phyloP scores from a whole-genome alignment of 768 basidiomycete species.

The Kwoniella bestiolae region DNA sequence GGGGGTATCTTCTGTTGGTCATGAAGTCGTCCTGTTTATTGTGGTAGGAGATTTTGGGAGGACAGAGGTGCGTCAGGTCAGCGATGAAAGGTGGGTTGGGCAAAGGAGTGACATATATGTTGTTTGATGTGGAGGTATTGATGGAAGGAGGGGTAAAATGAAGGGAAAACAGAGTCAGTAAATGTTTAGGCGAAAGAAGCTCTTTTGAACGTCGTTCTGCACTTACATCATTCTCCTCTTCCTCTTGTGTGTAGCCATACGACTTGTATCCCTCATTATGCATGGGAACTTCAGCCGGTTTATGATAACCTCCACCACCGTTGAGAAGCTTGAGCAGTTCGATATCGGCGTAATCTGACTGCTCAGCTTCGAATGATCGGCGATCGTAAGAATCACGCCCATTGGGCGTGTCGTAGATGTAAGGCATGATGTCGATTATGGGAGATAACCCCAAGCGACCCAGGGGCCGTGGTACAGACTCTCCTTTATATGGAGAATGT shows the following conservation, averaged over 20 bases:
- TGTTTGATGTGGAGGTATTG: not conserved
- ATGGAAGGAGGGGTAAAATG: not conserved
- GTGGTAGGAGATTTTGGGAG: not conserved
- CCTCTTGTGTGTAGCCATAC: constrained; percentile 16
- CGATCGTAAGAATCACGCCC: constrained; percentile 7
- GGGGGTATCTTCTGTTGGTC: constrained; percentile 12
- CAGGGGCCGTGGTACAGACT: constrained; percentile 22
- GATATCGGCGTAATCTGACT: constrained; percentile 14
- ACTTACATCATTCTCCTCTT: constrained; percentile 26
- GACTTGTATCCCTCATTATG: not conserved
- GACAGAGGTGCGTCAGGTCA: constrained; percentile 12
- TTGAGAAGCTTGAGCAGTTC: constrained; percentile 28
- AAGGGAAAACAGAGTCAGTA: constrained; percentile 13
- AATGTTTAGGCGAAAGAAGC: not conserved
- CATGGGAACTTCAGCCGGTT: not conserved
- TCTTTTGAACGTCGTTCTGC: not conserved
- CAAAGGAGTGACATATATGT: not conserved
- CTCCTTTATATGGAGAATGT: constrained; percentile 20
- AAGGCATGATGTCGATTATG: constrained; percentile 24
- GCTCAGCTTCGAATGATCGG: constrained; percentile 2
- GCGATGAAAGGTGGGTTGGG: constrained; percentile 20
- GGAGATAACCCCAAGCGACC: constrained; percentile 21
- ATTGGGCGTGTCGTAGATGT: constrained; percentile 25
- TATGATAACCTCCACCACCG: constrained; percentile 13
- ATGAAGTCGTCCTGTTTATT: constrained; percentile 19